phyloP scores from a whole-genome alignment of 805 yeast species.

The Hanseniaspora guilliermondii region DNA sequence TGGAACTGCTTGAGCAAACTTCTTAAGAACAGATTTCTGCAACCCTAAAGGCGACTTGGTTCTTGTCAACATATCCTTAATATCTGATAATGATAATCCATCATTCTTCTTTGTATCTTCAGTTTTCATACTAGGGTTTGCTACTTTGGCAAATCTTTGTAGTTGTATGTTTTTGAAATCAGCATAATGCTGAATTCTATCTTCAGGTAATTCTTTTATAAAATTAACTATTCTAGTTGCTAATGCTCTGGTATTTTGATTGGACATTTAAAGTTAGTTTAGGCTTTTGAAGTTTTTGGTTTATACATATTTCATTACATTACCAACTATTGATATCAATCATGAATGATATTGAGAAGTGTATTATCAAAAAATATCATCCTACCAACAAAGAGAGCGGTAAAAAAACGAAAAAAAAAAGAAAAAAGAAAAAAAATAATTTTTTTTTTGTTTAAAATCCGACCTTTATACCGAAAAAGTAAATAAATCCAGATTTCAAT shows the following conservation, averaged over 20 bases:
- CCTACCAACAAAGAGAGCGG: too few relatives aligned
- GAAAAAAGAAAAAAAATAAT: too few relatives aligned
- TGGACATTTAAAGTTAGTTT: not conserved
- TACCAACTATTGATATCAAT: too few relatives aligned
- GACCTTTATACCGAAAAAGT: too few relatives aligned
- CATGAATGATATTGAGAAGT: too few relatives aligned
- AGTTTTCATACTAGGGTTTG: conserved; percentile 30
- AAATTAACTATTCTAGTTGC: conserved; percentile 46
- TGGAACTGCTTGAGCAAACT: conserved; percentile 33
- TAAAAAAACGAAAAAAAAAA: too few relatives aligned
- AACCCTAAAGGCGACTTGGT: conserved; percentile 32
- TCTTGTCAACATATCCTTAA: conserved; percentile 30
- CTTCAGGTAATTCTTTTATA: conserved; percentile 54
- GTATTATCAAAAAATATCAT: too few relatives aligned
- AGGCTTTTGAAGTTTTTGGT: not conserved
- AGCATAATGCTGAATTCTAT: conserved; percentile 53
- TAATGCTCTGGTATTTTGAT: conserved; percentile 27
- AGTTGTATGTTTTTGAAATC: conserved; percentile 60
- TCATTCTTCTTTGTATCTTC: conserved; percentile 24
- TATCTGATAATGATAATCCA: conserved; percentile 32
- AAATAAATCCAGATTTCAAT: not conserved
- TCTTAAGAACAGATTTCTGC: conserved; percentile 37
- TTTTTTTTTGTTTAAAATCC: too few relatives aligned
- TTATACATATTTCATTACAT: not conserved
- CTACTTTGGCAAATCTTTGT: conserved; percentile 41